These are phyloP conservation scores for Fusarium beomiforme DNA, from an alignment of 2,329 filamentous ascomycete genomes.

Conservation along the genomic window DNA sequence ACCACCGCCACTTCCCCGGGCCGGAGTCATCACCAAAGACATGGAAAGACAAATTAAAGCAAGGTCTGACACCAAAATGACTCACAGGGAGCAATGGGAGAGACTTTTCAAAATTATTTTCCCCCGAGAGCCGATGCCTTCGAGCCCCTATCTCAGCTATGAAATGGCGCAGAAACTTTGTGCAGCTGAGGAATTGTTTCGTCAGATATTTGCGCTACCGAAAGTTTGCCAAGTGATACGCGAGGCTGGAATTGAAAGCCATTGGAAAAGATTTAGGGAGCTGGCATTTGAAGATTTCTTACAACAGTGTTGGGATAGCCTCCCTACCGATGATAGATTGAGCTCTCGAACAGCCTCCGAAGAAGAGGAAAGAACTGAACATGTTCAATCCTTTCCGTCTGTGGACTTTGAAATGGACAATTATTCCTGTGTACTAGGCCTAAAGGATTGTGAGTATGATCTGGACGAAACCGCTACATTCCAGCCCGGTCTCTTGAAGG, in stretches of 20 bases:
- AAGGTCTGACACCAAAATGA: neutral
- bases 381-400: neutral
- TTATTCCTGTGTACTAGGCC: neutral
- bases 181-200: neutral
- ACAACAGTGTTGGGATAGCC: rapidly evolving
- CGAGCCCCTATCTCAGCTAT: neutral
- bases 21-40: neutral
- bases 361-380: neutral
- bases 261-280: rapidly evolving
- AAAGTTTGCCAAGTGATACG: rapidly evolving
- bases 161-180: neutral
- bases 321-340: neutral
- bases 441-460: neutral
- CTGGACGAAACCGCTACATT: rapidly evolving
- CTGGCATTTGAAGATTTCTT: rapidly evolving
- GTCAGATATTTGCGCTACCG: rapidly evolving
- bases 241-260: neutral
- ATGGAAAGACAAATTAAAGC: neutral
- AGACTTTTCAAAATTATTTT: neutral
- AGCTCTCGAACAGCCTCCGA: neutral
- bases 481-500: neutral
- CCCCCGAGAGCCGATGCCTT: neutral
- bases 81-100: neutral
- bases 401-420: no score
- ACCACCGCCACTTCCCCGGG: neutral